Conservation (phyloP, 495 filamentous ascomycete species). For the Hypoxylon rickii region DNA sequence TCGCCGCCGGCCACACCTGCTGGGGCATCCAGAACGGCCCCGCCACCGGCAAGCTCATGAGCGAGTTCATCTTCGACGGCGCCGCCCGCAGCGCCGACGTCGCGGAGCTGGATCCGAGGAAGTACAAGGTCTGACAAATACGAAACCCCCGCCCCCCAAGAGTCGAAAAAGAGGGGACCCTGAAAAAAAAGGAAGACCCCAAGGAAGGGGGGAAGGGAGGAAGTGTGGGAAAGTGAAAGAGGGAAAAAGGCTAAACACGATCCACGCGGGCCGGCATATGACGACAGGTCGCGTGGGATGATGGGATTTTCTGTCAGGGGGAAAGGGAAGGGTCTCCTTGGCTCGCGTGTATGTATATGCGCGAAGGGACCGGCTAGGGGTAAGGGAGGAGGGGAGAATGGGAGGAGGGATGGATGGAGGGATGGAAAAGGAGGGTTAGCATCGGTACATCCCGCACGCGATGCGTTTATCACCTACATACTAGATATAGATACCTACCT, state of each 20-base stretch:
- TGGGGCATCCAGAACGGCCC: slow-evolving; percentile 98
- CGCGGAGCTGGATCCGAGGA: slow-evolving; percentile 68
- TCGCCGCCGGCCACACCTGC: slow-evolving; percentile 93
- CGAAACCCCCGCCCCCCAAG: too few relatives aligned
- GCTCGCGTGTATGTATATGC: slow-evolving; percentile 20
- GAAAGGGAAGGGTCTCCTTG: slow-evolving; percentile 9
- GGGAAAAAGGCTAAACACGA: background rate
- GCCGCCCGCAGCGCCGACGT: slow-evolving; percentile 76
- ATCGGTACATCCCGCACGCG: slow-evolving; percentile 28
- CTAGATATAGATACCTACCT: background rate
- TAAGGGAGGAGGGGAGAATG: slow-evolving; percentile 3
- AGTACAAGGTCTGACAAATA: slow-evolving; percentile 53
- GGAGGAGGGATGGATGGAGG: too few relatives aligned
- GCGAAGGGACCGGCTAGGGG: slow-evolving; percentile 16
- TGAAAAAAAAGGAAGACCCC: too few relatives aligned
- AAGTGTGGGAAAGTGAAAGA: background rate
- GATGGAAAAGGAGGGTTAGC: slow-evolving; percentile 7
- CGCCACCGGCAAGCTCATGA: slow-evolving; percentile 86
- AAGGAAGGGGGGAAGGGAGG: background rate
- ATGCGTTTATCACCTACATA: slow-evolving; percentile 2
- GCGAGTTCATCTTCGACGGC: slow-evolving; percentile 83
- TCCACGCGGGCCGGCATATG: slow-evolving; percentile 15
- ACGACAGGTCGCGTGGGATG: slow-evolving; percentile 26
- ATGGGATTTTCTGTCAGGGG: slow-evolving; percentile 2
- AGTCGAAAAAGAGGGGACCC: too few relatives aligned